Percentiles rank a stretch among this genome's conserved stretches.
These are phyloP conservation scores for Aspergillus flavus DNA, from an alignment of 2,329 filamentous ascomycete species.

Conservation along the genomic window DNA sequence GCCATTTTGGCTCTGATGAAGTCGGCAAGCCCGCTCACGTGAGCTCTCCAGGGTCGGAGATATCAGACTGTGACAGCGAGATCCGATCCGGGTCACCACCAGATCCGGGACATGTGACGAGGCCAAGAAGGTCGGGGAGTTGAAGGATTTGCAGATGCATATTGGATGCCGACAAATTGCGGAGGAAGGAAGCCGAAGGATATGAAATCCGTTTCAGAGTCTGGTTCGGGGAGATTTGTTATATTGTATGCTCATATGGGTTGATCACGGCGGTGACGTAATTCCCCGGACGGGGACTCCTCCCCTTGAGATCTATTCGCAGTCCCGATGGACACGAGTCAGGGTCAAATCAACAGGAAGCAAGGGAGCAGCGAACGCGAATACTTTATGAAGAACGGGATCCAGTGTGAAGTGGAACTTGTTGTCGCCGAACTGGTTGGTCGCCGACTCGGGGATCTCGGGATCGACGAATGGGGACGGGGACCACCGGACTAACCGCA, in stretches of 20 bases:
- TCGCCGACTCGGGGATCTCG: constrained; percentile 26
- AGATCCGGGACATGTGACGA: neutral
- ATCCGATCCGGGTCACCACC: too few relatives aligned
- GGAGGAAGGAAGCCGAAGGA: neutral
- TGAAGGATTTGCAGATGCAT: neutral
- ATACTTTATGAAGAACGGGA: neutral
- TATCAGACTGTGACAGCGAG: neutral
- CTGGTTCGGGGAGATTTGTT: too few relatives aligned
- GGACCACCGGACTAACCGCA: constrained; percentile 4
- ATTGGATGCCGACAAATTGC: neutral
- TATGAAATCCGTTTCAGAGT: neutral
- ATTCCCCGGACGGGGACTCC: neutral
- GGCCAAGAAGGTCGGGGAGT: neutral
- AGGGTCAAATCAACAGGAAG: neutral
- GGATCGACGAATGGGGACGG: constrained; percentile 15
- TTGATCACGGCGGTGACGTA: neutral
- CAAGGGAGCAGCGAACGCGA: neutral
- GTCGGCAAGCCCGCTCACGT: neutral
- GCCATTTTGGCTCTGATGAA: too few relatives aligned
- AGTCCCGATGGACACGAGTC: neutral
- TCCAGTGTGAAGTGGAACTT: neutral
- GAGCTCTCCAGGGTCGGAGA: neutral
- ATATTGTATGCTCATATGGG: neutral
- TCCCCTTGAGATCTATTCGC: neutral
- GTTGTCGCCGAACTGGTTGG: constrained; percentile 10